Conservation (phyloP, 2,329 filamentous ascomycete species). For the Pezicula neosporulosa region DNA sequence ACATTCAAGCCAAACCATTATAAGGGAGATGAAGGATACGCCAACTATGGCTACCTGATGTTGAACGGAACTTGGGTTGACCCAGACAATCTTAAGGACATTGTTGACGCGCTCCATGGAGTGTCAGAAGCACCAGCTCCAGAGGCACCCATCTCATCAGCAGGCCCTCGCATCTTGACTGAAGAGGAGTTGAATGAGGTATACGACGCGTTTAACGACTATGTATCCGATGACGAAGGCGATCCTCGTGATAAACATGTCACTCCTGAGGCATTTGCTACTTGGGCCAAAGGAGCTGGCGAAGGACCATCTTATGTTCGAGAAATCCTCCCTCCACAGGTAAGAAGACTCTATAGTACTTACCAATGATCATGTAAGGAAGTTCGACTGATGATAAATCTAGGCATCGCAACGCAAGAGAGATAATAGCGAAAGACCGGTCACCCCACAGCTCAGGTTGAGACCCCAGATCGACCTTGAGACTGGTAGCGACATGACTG, state of each 20-base stretch:
- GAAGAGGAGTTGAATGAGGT: conserved; percentile 13
- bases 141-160: not conserved
- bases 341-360: no score
- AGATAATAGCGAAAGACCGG: no score
- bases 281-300: conserved; percentile 30
- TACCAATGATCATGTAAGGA: no score
- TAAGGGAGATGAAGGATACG: conserved; percentile 15
- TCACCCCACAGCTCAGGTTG: no score
- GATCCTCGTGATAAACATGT: conserved; percentile 33
- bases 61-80: conserved; percentile 23
- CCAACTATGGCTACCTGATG: conserved; percentile 24
- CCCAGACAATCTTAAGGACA: conserved; percentile 21
- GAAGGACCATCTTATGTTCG: conserved; percentile 12
- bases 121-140: not conserved
- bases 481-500: no score
- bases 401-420: no score
- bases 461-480: no score
- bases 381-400: no score
- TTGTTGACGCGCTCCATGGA: conserved; percentile 14
- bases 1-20: conserved; percentile 14
- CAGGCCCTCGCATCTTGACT: conserved; percentile 13
- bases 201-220: conserved; percentile 17
- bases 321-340: no score
- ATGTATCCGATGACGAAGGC: conserved; percentile 39
- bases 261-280: conserved; percentile 40